Base-by-base conservation (phyloP, 2,329 filamentous ascomycete species). In the Trichophyton verrucosum region DNA sequence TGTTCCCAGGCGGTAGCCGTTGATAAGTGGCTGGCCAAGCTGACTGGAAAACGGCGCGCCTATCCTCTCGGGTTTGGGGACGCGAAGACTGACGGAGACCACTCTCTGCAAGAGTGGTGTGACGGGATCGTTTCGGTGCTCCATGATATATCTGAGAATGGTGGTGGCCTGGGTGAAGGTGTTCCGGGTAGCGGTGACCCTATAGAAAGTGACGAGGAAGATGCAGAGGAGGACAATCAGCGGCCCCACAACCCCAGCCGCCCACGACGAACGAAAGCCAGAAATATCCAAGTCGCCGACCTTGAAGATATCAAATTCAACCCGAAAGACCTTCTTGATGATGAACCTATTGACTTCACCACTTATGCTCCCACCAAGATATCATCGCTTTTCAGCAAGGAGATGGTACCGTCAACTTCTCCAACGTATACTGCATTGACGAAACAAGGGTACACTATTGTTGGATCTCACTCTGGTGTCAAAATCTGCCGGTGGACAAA, bases 401-500 rank as follows among this genome's bases (percentile, higher is more conserved):
- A 95, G 70, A 99, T 99, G 94, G 94, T 97, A 0, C 90, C 94
- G 7, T 88, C 86, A 64, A 85, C 85, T 63, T 96, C 92, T 1
- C 92, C 94, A 0, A 97, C 94, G 0, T 91, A 95, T 69, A 81
- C 85, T 11, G 83, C 92, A 17, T 82, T 97, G 49, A 97, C 92
- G 0, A 99, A 97, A 72, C 92, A 99, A 78, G 92, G 92, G 27
- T 97, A 97, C 72, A 86, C 88, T 0, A 96, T 97, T 62, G 88
- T 99, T 42, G 94, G 94, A 59, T 92, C 89, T 0, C 94, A 97
- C 75, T 95, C 90, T 0, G 92, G 92, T 33, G 92, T 97, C 66
- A 97, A 97, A 75, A 96, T 96, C 68, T 99, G 92, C 72, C 89
- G 94, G 36, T 99, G 92, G 92, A 97, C 94, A 8, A 99, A 99